A percentile compares a stretch with the other conserved stretches of the same genome.
Evolutionary conservation across 75 land plant species (phyloP).

Genomic region (Pinus tabuliformis): DNA sequence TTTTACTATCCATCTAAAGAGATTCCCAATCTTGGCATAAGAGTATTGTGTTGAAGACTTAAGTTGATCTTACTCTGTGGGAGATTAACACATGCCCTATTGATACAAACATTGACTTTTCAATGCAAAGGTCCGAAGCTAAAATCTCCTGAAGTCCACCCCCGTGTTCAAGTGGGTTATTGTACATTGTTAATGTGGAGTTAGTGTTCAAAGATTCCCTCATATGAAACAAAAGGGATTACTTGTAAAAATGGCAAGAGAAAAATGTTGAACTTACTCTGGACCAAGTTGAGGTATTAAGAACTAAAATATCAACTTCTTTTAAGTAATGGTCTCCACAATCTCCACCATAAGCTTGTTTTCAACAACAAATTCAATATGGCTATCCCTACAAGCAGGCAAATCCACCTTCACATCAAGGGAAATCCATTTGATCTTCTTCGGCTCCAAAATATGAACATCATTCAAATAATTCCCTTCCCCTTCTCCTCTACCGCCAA

Average conservation of each 20-base stretch:
- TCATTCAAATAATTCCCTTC: slow-evolving; percentile 79
- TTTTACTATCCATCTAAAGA: no score
- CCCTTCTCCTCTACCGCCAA: slow-evolving; percentile 93
- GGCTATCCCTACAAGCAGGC: slow-evolving; percentile 80
- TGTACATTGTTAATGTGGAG: no score
- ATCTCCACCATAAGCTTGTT: slow-evolving; percentile 81
- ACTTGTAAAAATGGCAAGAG: no score
- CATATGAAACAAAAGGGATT: not conserved
- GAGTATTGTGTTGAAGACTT: no score
- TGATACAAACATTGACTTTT: no score
- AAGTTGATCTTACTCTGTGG: no score
- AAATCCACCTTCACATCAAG: slow-evolving; percentile 58
- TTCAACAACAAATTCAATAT: slow-evolving; percentile 56
- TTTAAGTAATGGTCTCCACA: slow-evolving; percentile 79
- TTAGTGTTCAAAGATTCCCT: not conserved
- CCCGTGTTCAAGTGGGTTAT: no score
- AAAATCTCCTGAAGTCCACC: no score
- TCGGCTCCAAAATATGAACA: slow-evolving; percentile 73
- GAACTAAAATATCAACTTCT: slow-evolving; percentile 68
- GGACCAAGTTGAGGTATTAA: slow-evolving; percentile 59
- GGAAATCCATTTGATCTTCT: slow-evolving; percentile 63
- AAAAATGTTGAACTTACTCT: slow-evolving; percentile 27
- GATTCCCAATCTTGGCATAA: no score
- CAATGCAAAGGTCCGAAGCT: no score
- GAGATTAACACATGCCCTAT: no score